Conservation (phyloP, 1,284 basidiomycete genomes). For the Bjerkandera adusta region DNA sequence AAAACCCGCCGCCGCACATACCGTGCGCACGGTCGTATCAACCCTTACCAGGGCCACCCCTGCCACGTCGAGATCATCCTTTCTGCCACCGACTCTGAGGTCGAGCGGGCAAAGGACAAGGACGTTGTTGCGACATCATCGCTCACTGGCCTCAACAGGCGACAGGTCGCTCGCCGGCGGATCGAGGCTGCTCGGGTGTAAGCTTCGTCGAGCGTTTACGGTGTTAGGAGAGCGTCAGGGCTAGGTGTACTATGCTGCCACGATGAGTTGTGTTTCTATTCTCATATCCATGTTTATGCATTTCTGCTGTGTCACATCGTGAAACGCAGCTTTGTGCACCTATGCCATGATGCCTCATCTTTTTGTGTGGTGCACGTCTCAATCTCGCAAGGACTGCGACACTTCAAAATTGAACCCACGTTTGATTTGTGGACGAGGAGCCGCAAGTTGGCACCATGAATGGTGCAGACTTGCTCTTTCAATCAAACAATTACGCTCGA, state of each 20-base stretch:
- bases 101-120: slow-evolving; percentile 89
- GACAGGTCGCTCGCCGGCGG: slow-evolving; percentile 79
- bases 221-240: slow-evolving; percentile 4
- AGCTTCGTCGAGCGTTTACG: not conserved
- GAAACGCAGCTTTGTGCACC: too few species aligned
- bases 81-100: slow-evolving; percentile 72
- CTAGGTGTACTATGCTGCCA: slow-evolving; percentile 7
- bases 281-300: slow-evolving; percentile 30
- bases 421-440: too few species aligned
- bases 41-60: slow-evolving; percentile 89
- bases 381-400: too few species aligned
- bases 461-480: too few species aligned
- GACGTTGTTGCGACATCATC: slow-evolving; percentile 47
- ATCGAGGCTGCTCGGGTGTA: slow-evolving; percentile 69
- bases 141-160: slow-evolving; percentile 70
- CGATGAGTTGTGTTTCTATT: slow-evolving; percentile 13
- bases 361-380: too few species aligned
- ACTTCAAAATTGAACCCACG: too few species aligned
- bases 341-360: too few species aligned
- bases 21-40: slow-evolving; percentile 96
- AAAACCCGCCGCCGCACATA: slow-evolving; percentile 99
- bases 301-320: slow-evolving; percentile 27
- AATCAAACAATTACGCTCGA: too few species aligned
- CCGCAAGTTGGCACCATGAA: too few species aligned
- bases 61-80: slow-evolving; percentile 97